Evolutionary conservation across 805 yeast species (phyloP).

Genomic region (Saccharomyces jurei): DNA sequence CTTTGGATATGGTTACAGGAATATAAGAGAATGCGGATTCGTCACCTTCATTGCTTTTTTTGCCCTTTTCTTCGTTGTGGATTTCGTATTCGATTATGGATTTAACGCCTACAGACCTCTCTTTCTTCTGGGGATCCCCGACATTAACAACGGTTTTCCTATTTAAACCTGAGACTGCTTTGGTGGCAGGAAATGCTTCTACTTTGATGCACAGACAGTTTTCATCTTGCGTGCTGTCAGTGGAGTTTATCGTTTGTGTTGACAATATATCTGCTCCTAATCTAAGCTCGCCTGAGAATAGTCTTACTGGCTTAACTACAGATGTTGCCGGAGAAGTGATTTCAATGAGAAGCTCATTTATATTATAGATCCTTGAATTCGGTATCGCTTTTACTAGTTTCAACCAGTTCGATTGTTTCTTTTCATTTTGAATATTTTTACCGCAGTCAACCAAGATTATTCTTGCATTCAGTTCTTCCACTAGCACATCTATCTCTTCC

Average conservation of each 20-base stretch:
- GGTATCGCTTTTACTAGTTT: constrained; percentile 11
- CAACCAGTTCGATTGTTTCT: constrained; percentile 13
- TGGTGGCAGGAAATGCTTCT: constrained; percentile 52
- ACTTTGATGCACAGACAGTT: constrained; percentile 37
- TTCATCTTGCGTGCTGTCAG: constrained; percentile 20
- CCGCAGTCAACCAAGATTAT: constrained; percentile 20
- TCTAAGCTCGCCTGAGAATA: constrained; percentile 25
- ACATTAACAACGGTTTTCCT: constrained; percentile 18
- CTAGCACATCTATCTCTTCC: constrained; percentile 18
- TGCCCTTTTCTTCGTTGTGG: constrained; percentile 10
- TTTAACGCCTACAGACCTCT: constrained; percentile 12
- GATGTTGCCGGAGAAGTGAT: constrained; percentile 12
- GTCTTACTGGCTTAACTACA: constrained; percentile 24
- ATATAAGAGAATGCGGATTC: constrained; percentile 15
- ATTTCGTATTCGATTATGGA: constrained; percentile 20
- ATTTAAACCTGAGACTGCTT: constrained; percentile 19
- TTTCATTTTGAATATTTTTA: background rate
- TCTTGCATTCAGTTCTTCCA: constrained; percentile 17
- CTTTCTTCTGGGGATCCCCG: constrained; percentile 5
- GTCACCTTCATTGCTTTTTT: constrained; percentile 17
- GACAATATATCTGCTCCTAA: constrained; percentile 18
- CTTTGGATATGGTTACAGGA: constrained; percentile 30
- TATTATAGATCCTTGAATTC: constrained; percentile 10
- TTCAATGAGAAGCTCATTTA: constrained; percentile 15
- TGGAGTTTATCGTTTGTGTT: background rate